Evolutionary conservation across 805 yeast genomes (phyloP), one percentile per base, ranked within the genome.

Genomic region (Candida namnaoensis): DNA sequence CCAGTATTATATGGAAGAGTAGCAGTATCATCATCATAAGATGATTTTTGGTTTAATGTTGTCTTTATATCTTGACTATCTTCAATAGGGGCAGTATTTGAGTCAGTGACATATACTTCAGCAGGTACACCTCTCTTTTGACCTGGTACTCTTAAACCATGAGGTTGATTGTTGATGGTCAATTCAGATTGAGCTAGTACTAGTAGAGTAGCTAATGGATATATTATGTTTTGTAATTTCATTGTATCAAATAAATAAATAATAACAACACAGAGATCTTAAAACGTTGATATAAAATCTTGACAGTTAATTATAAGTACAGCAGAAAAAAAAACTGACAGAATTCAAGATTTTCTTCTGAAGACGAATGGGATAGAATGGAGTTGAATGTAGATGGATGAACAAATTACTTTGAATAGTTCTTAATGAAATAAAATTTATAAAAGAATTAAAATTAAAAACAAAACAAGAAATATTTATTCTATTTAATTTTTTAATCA

Each of bases 81-180:
- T 40, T 53, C 58, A 9, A 52, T 37, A 3, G 57, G 58, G 3
- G 47, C 38, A 3, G 58, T 43, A 44, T 53, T 43, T 25, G 51
- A 47, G 40, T 54, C 58, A 7, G 40, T 30, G 8, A 52, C 52
- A 23, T 44, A 47, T 15, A 54, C 43, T 4, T 50, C 54, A 7
- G 53, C 54, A 26, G 51, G 51, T 32, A 40, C 30, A 23, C 46
- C 53, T 46, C 56, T 51, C 40, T 48, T 49, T 4, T 10, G 13
- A 13, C 39, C 27, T 9, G 15, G 10, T 25, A 36, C 5, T 12
- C 23, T 36, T 13, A 36, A 6, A 14, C 27, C 32, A 36, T 36
- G 32, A 13, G 38, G 38, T 4, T 23, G 38, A 25, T n/a, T n/a
- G 15, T 14, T 19, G 25, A 8, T 35, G 14, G 12, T 36, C n/a